Evolutionary conservation across 768 basidiomycete species (phyloP).

Genomic region (Suillus luteus): DNA sequence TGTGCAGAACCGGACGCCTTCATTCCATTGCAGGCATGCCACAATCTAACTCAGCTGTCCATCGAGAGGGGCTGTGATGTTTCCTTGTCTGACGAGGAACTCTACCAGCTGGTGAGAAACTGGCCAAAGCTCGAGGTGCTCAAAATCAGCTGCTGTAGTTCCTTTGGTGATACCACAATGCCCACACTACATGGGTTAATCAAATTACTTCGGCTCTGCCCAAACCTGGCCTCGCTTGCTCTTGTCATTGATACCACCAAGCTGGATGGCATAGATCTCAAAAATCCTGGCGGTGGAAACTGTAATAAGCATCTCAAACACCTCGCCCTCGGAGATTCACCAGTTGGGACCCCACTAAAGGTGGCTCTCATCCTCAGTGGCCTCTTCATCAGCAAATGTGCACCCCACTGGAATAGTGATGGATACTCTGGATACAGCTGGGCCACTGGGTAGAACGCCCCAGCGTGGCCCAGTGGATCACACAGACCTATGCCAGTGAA

Average conservation of each 20-base stretch:
- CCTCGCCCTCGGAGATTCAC: slow-evolving; percentile 27
- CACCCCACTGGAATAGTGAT: too few relatives aligned
- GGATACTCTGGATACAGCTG: too few relatives aligned
- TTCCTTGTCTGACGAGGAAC: slow-evolving; percentile 22
- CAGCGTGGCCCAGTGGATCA: background rate
- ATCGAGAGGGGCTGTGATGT: slow-evolving; percentile 21
- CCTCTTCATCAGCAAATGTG: slow-evolving; percentile 10
- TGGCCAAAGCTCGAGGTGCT: slow-evolving; percentile 29
- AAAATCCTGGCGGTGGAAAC: background rate
- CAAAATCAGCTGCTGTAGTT: slow-evolving; percentile 20
- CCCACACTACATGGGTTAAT: slow-evolving; percentile 24
- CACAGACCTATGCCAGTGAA: slow-evolving; percentile 1
- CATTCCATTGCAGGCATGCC: background rate
- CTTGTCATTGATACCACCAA: slow-evolving; percentile 27
- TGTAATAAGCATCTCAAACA: background rate
- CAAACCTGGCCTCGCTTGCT: slow-evolving; percentile 19
- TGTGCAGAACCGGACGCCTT: background rate
- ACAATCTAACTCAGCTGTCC: slow-evolving; percentile 7
- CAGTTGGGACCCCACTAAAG: slow-evolving; percentile 11
- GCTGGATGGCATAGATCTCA: background rate
- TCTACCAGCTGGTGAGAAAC: slow-evolving; percentile 17
- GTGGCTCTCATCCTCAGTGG: slow-evolving; percentile 16
- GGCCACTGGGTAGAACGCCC: too few relatives aligned
- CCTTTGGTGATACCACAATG: slow-evolving; percentile 17
- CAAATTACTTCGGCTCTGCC: slow-evolving; percentile 17